Percentiles rank a stretch among this genome's conserved stretches.
Conservation (phyloP, 495 filamentous ascomycete species). For the Pyrenopolyporus hunteri region DNA sequence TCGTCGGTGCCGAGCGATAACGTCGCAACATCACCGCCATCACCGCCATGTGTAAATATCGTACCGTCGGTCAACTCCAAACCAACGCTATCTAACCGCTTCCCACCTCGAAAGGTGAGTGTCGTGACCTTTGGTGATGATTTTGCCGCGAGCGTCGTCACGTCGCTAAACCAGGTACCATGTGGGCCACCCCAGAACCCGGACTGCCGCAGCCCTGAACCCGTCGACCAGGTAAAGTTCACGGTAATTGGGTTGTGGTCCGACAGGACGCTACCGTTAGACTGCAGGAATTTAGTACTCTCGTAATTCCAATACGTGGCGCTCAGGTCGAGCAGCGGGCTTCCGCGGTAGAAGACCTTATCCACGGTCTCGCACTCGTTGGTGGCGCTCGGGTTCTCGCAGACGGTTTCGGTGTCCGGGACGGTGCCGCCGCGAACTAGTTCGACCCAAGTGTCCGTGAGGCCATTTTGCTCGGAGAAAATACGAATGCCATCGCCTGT, state of each 20-base stretch:
- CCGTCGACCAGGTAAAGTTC: slow-evolving; percentile 58
- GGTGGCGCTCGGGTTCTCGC: slow-evolving; percentile 56
- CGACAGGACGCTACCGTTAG: slow-evolving; percentile 59
- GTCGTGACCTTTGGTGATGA: slow-evolving; percentile 43
- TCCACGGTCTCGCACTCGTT: slow-evolving; percentile 66
- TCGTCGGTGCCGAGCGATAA: slow-evolving; percentile 56
- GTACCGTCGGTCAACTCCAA: slow-evolving; percentile 55
- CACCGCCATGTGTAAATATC: slow-evolving; percentile 60
- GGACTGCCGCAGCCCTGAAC: slow-evolving; percentile 50
- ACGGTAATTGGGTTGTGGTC: slow-evolving; percentile 67
- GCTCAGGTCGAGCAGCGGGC: slow-evolving; percentile 50
- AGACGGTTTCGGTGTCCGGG: slow-evolving; percentile 53
- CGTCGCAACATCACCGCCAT: slow-evolving; percentile 52
- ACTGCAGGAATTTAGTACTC: slow-evolving; percentile 56
- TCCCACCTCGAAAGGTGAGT: slow-evolving; percentile 56
- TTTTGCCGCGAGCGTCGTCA: slow-evolving; percentile 40
- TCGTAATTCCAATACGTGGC: slow-evolving; percentile 58
- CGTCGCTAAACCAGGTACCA: slow-evolving; percentile 64
- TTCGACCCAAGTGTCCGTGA: slow-evolving; percentile 62
- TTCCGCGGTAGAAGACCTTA: slow-evolving; percentile 65
- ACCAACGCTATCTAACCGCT: slow-evolving; percentile 57
- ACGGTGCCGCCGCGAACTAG: slow-evolving; percentile 51
- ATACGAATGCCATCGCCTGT: slow-evolving; percentile 55
- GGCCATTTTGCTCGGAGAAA: slow-evolving; percentile 50
- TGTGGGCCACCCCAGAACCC: slow-evolving; percentile 59